Evolutionary conservation across 306 rosid species (phyloP), one percentile per base, ranked within the genome.

Genomic region (Hippophae rhamnoides): DNA sequence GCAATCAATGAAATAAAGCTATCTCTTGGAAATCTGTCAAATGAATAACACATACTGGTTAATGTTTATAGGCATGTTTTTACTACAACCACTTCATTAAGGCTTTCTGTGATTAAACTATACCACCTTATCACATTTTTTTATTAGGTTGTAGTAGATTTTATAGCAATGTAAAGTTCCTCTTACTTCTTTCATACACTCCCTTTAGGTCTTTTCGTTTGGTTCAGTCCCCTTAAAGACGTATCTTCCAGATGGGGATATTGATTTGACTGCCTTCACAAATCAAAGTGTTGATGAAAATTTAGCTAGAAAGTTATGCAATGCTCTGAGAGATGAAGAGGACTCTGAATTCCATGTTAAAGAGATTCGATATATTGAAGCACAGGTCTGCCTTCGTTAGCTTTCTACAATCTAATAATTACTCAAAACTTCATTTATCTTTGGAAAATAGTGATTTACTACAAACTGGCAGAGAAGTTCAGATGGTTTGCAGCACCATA

Each of bases 181-280:
- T 27, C 41, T 31, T 58, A 67, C 42, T 46, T 43, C 41, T 56
- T 49, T 62, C 65, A 40, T 70, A 69, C 52, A 58, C 56, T 55
- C 55, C 38, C 52, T 66, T 9, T 84, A 86, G 95, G 90, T 81
- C 66, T 75, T 81, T 10, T 61, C 80, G 58, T 83, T 83, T 47
- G 95, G 95, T 23, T 86, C 95, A 44, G 81, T 79, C 52, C 90
- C 95, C 3, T 76, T 86, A 18, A 86, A 79, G 67, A 72, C 90
- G 54, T 86, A 86, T 71, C 85, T 86, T 72, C 90, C 95, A 13
- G 95, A 86, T 56, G 95, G 95, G 55, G 95, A 86, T 68, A 71
- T 86, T 68, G 95, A 86, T 76, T 61, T 86, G 64, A 81, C 86
- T 52, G 74, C 68, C 63, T 66, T 83, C 63, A 67, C 81, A 68